Conservation (phyloP, 1,139 yeast genomes). For the Blastobotrys illinoisensis region DNA sequence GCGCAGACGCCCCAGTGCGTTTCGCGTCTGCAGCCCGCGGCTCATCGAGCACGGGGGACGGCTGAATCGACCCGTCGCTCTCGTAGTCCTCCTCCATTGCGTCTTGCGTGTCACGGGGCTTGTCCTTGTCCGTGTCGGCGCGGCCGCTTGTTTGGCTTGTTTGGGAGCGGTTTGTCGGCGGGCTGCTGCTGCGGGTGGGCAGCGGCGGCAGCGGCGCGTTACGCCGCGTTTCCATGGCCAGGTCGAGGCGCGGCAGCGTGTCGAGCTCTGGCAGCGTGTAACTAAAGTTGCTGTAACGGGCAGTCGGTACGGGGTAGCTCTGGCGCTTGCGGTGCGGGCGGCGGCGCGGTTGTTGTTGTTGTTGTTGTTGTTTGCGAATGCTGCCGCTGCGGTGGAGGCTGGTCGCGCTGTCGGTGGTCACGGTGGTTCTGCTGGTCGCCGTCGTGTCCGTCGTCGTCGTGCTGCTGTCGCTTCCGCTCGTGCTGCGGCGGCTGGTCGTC, state of each 20-base stretch:
- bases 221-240: background rate
- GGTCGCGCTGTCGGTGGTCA: background rate
- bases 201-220: background rate
- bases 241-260: background rate
- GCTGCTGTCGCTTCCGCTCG: background rate
- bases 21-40: background rate
- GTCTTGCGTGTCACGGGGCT: background rate
- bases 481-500: background rate
- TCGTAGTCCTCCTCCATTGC: background rate
- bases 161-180: background rate
- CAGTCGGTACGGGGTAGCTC: background rate
- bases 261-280: background rate
- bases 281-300: background rate
- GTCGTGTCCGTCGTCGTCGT: background rate
- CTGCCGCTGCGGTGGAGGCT: background rate
- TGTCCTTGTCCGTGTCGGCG: background rate
- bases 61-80: conserved; percentile 1
- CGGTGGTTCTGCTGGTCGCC: background rate
- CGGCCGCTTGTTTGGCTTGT: background rate
- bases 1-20: background rate
- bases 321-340: background rate
- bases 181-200: background rate
- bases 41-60: background rate
- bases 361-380: background rate
- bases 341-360: background rate